Percentiles rank a stretch among this genome's conserved stretches.
Evolutionary conservation across 257 asterid species (phyloP).

Genomic region (Orobanche coerulescens): DNA sequence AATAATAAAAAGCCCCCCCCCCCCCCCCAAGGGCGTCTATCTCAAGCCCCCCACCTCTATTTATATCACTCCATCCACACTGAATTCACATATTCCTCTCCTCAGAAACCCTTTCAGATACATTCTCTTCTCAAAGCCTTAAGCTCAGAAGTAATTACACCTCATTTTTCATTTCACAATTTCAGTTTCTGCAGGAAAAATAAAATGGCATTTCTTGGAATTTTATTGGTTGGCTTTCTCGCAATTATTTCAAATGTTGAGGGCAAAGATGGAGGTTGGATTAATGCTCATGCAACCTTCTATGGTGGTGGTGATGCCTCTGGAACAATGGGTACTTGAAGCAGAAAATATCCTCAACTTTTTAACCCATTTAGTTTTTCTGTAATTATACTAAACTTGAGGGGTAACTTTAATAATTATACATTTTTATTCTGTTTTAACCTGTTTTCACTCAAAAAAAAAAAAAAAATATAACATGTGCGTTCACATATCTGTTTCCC

Average conservation of each 20-base stretch:
- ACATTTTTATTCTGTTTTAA: no score
- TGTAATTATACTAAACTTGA: no score
- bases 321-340: slow-evolving; percentile 66
- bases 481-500: no score
- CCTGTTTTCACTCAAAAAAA: no score
- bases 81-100: slow-evolving; percentile 15
- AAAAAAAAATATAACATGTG: no score
- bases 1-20: no score
- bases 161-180: no score
- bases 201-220: slow-evolving; percentile 30
- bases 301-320: slow-evolving; percentile 89
- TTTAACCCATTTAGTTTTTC: no score
- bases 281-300: slow-evolving; percentile 68
- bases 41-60: slow-evolving; percentile 30
- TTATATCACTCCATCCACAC: slow-evolving; percentile 29
- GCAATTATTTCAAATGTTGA: slow-evolving; percentile 35
- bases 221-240: slow-evolving; percentile 34
- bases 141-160: no score
- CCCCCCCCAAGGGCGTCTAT: not conserved
- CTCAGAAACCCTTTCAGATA: not conserved
- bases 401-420: no score
- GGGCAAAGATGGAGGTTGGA: slow-evolving; percentile 53
- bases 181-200: slow-evolving; percentile 28
- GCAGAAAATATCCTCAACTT: not conserved
- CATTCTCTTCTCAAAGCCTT: not conserved